phyloP scores from a whole-genome alignment of 2,329 filamentous ascomycete species.

The Coniochaeta ligniaria region DNA sequence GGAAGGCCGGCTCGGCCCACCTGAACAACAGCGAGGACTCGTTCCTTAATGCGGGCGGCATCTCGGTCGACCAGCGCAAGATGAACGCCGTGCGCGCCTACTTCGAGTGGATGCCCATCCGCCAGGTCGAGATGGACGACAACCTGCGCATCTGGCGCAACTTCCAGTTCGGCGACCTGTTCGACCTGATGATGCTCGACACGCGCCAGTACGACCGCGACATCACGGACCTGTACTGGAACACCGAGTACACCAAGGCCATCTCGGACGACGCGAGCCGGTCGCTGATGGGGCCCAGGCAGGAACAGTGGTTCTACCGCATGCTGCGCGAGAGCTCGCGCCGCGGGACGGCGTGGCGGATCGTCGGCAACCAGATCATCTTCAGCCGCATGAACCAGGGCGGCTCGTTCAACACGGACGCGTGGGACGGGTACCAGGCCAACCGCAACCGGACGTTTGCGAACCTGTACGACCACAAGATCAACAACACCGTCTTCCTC shows the following conservation, averaged over 20 bases:
- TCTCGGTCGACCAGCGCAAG: slow-evolving; percentile 67
- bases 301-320: slow-evolving; percentile 70
- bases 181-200: slow-evolving; percentile 63
- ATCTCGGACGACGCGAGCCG: slow-evolving; percentile 60
- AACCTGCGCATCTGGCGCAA: slow-evolving; percentile 61
- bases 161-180: slow-evolving; percentile 58
- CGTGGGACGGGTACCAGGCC: slow-evolving; percentile 59
- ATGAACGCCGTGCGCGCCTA: slow-evolving; percentile 67
- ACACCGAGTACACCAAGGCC: slow-evolving; percentile 55
- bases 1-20: slow-evolving; percentile 50
- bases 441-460: slow-evolving; percentile 66
- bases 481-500: slow-evolving; percentile 67
- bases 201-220: slow-evolving; percentile 62
- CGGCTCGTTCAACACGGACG: slow-evolving; percentile 18
- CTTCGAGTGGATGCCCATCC: slow-evolving; percentile 59
- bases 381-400: slow-evolving; percentile 40
- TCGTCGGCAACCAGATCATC: slow-evolving; percentile 65
- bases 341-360: slow-evolving; percentile 62
- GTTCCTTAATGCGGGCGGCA: slow-evolving; percentile 49
- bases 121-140: slow-evolving; percentile 56
- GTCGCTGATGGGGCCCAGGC: slow-evolving; percentile 62
- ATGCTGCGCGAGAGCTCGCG: slow-evolving; percentile 48
- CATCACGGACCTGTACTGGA: slow-evolving; percentile 46
- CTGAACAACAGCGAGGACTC: slow-evolving; percentile 62
- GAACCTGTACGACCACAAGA: slow-evolving; percentile 59